Evolutionary conservation across 768 basidiomycete species (phyloP), one percentile per base, ranked within the genome.

Genomic region (Obba rivulosa): DNA sequence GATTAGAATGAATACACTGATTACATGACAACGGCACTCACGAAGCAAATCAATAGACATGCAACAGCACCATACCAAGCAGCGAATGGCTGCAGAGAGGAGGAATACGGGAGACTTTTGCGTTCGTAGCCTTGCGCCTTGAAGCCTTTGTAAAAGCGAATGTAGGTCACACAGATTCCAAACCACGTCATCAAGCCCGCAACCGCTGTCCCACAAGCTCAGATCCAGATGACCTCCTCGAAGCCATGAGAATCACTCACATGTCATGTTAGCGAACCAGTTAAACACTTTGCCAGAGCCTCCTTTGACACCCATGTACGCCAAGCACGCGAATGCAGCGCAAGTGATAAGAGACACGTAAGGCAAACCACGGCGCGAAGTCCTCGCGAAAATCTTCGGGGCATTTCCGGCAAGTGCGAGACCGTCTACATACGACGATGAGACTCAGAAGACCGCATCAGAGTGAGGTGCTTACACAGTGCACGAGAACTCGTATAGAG

Each of bases 401-500:
- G 93, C 93, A 62, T 92, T 91, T 2, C 87, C 85, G 31, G 80
- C 72, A 14, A 75, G 58, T 21, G 93, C 86, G 48, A 97, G 76
- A 45, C 90, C 92, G 65, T 94, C 87, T 87, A 38, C 46, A 43
- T 18, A n/a, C 34, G 51, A 46, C 34, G 46, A 40, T 21, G 14
- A 40, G 23, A 43, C 48, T 22, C 2, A 17, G 43, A 28, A 4
- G 43, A 23, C 8, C 11, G 24, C 20, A 22, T 14, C n/a, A 36
- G 0, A 31, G 3, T 8, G 4, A 31, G 24, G 36, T 22, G 72
- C 84, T 57, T 53, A 88, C 87, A 94, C 8, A 97, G 75, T 0
- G 87, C 87, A 46, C 88, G 82, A 16, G 92, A 92, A 40, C 85
- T 85, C 3, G 91, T 93, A 69, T 92, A 95, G 40, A 96, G 64